A percentile compares a stretch with the other conserved stretches of the same genome.
Conservation (phyloP, 768 basidiomycete genomes). For the Pisolithus microcarpus region DNA sequence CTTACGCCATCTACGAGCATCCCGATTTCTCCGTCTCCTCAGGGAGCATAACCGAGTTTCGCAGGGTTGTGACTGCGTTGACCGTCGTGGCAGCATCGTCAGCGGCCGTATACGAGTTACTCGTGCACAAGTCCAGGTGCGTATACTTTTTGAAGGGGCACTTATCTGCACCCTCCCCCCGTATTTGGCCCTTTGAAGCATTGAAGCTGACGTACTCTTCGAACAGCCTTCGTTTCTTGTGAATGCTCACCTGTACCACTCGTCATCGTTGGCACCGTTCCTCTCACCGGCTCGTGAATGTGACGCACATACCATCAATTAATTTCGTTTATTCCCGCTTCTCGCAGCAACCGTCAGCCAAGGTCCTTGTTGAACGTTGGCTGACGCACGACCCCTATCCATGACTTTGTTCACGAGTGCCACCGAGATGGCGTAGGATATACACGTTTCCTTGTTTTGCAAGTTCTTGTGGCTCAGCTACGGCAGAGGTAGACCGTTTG, state of each 20-base stretch:
- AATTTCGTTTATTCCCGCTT: too few species aligned
- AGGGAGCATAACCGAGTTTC: constrained; percentile 7
- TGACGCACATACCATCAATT: too few species aligned
- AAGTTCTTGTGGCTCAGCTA: background rate
- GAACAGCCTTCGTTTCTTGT: background rate
- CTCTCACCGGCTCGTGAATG: background rate
- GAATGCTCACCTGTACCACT: too few species aligned
- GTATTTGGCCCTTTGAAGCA: too few species aligned
- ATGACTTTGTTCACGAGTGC: too few species aligned
- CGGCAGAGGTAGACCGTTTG: background rate
- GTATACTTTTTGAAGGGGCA: background rate
- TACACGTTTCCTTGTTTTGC: background rate
- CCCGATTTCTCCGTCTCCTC: constrained; percentile 7
- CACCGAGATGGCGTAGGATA: too few species aligned
- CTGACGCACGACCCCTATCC: too few species aligned
- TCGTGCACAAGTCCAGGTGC: constrained; percentile 18
- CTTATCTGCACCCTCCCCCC: too few species aligned
- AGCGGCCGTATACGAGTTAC: constrained; percentile 25
- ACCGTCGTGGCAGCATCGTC: constrained; percentile 27
- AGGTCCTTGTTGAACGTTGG: too few species aligned
- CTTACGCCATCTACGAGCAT: constrained; percentile 19
- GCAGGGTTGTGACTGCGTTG: constrained; percentile 19
- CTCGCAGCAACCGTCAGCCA: too few species aligned
- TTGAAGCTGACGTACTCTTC: too few species aligned
- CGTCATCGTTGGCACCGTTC: background rate